Base-by-base conservation (phyloP, 768 basidiomycete genomes). In the Suillus spraguei region DNA sequence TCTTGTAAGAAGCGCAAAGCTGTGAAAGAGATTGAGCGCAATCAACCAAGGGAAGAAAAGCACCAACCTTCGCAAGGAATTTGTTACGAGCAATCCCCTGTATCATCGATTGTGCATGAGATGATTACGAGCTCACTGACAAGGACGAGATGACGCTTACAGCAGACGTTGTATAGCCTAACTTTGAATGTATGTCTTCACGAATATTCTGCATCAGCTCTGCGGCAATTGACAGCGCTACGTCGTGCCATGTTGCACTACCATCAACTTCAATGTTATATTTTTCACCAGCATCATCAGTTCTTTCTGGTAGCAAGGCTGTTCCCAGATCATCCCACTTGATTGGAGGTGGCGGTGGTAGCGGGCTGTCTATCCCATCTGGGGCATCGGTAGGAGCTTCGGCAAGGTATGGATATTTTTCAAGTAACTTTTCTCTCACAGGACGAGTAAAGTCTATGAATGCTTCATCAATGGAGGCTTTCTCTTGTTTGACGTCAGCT, bases 381-480 rank as follows among this genome's bases (percentile, higher is more conserved):
- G 87, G 87, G 0, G 90, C 86, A 63, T 89, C 85, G 0, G 81
- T 71, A 2, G 95, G 95, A 2, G 90, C 83, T 22, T 84, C 72
- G 0, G 86, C 82, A 32, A 99, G 85, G 71, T 93, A 81, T 0
- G 96, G 92, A 70, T 90, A 94, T 47, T 87, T 80, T 56, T 85
- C 81, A 3, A 99, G 78, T 2, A 99, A 76, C 52, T 84, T 78
- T 62, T 89, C 85, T 42, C 92, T 87, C n/a, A 94, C 87, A 39
- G 90, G 89, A 10, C 82, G 82, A 4, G 95, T 92, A 62, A 99
- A 85, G 74, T 99, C 97, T 62, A 99, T 87, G 75, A 96, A 99
- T 0, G 94, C 95, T 71, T 99, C 97, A 70, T 99, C 97, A 41
- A 99, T 97, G 0, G 94, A 97, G 28, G 97, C 97, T 73, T 96